Evolutionary conservation across 768 basidiomycete genomes (phyloP).

Genomic region (Hericium coralloides): DNA sequence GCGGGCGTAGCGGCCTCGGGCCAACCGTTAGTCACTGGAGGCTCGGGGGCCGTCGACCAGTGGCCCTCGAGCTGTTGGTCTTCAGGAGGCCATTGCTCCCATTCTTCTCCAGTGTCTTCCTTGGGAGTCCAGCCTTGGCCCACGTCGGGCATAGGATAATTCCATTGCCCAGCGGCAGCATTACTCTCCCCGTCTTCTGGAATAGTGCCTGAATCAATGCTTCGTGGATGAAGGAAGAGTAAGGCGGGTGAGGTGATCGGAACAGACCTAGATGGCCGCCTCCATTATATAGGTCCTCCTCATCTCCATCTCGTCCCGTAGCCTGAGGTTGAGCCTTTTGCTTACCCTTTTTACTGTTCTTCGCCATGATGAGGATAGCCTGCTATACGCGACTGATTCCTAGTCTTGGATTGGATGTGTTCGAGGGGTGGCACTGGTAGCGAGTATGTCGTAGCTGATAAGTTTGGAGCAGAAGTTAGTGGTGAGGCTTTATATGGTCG

Average conservation of each 20-base stretch:
- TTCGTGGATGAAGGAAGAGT: background rate
- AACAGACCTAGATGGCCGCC: background rate
- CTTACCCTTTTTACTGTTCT: constrained; percentile 11
- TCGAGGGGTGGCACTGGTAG: no score
- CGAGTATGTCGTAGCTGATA: no score
- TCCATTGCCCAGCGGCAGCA: background rate
- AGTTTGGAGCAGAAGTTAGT: no score
- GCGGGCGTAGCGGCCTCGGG: background rate
- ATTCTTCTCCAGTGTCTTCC: background rate
- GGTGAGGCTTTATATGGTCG: no score
- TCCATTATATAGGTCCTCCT: background rate
- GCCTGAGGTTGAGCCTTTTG: constrained; percentile 3
- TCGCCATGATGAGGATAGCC: background rate
- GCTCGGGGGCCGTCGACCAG: background rate
- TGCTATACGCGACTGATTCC: no score
- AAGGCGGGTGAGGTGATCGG: background rate
- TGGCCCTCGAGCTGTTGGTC: no score
- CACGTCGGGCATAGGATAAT: background rate
- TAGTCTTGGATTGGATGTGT: no score
- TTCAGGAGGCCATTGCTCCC: background rate
- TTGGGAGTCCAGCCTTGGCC: background rate
- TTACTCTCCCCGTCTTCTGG: background rate
- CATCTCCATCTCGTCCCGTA: constrained; percentile 6
- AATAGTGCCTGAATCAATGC: background rate
- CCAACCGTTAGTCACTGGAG: background rate